Evolutionary conservation across 768 basidiomycete genomes (phyloP).

Genomic region (Mycena haematopus): DNA sequence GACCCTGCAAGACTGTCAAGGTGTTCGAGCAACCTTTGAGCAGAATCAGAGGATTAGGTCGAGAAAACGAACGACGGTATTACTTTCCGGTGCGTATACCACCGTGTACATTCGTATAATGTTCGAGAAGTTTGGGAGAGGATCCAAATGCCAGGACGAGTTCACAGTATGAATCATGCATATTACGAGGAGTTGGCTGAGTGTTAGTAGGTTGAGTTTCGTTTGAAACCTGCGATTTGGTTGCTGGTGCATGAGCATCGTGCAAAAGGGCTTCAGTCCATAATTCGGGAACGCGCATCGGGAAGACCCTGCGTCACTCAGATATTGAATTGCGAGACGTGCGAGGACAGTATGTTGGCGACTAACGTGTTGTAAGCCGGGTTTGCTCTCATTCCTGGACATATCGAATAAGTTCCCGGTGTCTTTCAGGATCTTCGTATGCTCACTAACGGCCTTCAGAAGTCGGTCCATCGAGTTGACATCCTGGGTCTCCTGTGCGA

Average conservation of each 20-base stretch:
- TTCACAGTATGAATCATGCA: constrained; percentile 78
- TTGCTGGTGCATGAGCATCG: constrained; percentile 22
- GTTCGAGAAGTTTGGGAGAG: constrained; percentile 62
- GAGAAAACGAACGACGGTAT: constrained; percentile 24
- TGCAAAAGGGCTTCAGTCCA: constrained; percentile 68
- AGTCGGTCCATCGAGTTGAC: constrained; percentile 63
- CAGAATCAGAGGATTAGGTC: not conserved
- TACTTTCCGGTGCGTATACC: constrained; percentile 73
- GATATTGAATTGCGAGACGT: not conserved
- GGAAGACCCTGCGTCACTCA: constrained; percentile 52
- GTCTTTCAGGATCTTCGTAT: not conserved
- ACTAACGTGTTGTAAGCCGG: constrained; percentile 59
- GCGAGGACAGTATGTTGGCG: not conserved
- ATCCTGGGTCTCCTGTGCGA: constrained; percentile 62
- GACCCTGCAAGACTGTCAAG: constrained; percentile 86
- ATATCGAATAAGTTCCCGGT: not conserved
- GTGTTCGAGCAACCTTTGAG: constrained; percentile 71
- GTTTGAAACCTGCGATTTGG: constrained; percentile 20
- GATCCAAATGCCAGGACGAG: constrained; percentile 68
- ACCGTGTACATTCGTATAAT: constrained; percentile 74
- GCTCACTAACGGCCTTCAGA: constrained; percentile 63
- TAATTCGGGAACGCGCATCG: constrained; percentile 54
- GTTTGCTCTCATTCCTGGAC: constrained; percentile 55
- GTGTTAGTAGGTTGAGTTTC: constrained; percentile 24
- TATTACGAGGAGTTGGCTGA: constrained; percentile 53